A percentile compares a stretch with the other conserved stretches of the same genome.
Evolutionary conservation across 108 stramenopile species (phyloP).

Genomic region (Asterionellopsis glacialis): DNA sequence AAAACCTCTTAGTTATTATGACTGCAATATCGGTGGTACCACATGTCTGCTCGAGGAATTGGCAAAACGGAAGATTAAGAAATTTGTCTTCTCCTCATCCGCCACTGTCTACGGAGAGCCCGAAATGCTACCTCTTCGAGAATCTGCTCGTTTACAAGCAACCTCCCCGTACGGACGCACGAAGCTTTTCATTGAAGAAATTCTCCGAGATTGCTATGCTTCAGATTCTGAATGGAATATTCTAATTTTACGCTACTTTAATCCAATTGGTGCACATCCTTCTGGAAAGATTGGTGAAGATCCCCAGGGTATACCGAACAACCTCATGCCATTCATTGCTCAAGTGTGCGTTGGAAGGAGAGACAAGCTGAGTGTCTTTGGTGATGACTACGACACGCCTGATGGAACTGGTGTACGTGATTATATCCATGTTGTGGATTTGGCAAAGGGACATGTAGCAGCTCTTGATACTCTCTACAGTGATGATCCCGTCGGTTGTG

Average conservation of each 20-base stretch:
- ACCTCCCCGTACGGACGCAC: conserved; percentile 98
- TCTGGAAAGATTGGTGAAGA: conserved; percentile 97
- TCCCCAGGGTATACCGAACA: conserved; percentile 97
- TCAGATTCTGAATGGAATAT: conserved; percentile 64
- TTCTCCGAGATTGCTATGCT: conserved; percentile 87
- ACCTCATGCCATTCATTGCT: conserved; percentile 96
- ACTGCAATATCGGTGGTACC: conserved; percentile 95
- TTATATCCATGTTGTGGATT: conserved; percentile 99
- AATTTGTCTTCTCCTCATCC: conserved; percentile 93
- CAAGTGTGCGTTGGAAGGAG: conserved; percentile 92
- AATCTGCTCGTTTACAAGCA: conserved; percentile 66
- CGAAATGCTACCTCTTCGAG: conserved; percentile 83
- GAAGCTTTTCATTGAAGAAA: conserved; percentile 98
- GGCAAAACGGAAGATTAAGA: conserved; percentile 29
- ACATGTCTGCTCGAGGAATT: conserved; percentile 67
- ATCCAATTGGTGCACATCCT: conserved; percentile 99
- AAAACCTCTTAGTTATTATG: conserved; percentile 92
- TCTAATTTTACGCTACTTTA: conserved; percentile 96
- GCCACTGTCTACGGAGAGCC: conserved; percentile 99
- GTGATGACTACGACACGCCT: conserved; percentile 95
- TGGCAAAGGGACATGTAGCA: conserved; percentile 94
- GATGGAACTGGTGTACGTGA: conserved; percentile 99
- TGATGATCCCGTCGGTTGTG: conserved; percentile 57
- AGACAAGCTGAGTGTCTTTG: conserved; percentile 91
- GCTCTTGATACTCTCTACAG: conserved; percentile 85